Percentiles rank a stretch among this genome's conserved stretches.
Evolutionary conservation across 1,139 yeast genomes (phyloP).

Genomic region (Entelexis paramagnoliae): DNA sequence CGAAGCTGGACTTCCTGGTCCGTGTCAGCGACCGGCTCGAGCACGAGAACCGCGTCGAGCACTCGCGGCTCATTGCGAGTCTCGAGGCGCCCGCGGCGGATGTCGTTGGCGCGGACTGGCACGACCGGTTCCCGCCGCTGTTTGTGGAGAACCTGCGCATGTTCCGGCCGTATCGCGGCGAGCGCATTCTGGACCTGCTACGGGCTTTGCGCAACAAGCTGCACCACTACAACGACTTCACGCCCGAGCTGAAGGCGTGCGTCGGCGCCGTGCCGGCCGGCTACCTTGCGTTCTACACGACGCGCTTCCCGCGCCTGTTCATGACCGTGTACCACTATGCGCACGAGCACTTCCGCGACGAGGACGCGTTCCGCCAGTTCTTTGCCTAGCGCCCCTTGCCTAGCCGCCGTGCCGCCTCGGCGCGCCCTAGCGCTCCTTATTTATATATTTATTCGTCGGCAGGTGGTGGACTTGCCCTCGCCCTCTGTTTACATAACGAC

Average conservation of each 20-base stretch:
- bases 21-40: conserved; percentile 89
- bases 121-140: conserved; percentile 51
- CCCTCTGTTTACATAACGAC: conserved; percentile 5
- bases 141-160: conserved; percentile 80
- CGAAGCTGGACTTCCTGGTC: conserved; percentile 68
- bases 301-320: conserved; percentile 64
- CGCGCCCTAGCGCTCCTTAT: background rate
- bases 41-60: conserved; percentile 77
- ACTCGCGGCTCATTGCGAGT: conserved; percentile 50
- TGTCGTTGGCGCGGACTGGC: conserved; percentile 70
- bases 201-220: conserved; percentile 86
- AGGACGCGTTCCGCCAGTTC: conserved; percentile 10
- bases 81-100: conserved; percentile 48
- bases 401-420: background rate
- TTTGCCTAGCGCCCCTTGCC: background rate
- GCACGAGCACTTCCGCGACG: conserved; percentile 9
- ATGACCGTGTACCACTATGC: conserved; percentile 50
- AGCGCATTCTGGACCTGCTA: conserved; percentile 68
- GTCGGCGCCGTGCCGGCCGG: conserved; percentile 82
- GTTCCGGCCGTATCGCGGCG: conserved; percentile 76
- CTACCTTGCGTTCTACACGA: conserved; percentile 63
- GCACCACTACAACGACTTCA: conserved; percentile 87
- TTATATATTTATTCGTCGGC: background rate
- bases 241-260: conserved; percentile 43
- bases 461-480: conserved; percentile 4